A percentile compares a stretch with the other conserved stretches of the same genome.
Conservation (phyloP, 352 stramenopile species). For the Phytophthora tentaculata region DNA sequence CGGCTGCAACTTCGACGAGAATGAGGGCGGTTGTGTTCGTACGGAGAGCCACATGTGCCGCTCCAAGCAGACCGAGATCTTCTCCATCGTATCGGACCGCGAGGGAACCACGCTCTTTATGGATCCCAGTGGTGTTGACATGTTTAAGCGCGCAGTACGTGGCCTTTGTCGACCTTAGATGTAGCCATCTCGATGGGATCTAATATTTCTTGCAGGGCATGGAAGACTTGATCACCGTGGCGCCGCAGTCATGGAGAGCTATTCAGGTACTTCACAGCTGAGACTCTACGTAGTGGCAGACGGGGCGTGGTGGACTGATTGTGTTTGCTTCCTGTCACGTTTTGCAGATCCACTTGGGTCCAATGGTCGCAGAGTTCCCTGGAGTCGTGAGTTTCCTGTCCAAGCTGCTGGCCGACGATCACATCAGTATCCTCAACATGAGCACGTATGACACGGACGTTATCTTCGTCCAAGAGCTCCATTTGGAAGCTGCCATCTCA, state of each 20-base stretch:
- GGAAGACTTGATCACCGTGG: slow-evolving; percentile 67
- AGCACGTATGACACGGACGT: slow-evolving; percentile 91
- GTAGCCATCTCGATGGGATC: not conserved
- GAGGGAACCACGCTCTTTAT: slow-evolving; percentile 86
- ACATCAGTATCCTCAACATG: slow-evolving; percentile 92
- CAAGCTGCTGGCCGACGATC: slow-evolving; percentile 79
- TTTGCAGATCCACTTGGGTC: slow-evolving; percentile 80
- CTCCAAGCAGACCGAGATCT: slow-evolving; percentile 83
- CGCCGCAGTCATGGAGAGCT: slow-evolving; percentile 77
- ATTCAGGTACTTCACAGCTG: slow-evolving; percentile 58
- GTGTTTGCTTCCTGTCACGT: slow-evolving; percentile 4
- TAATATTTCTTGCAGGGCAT: slow-evolving; percentile 53
- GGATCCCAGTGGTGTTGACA: slow-evolving; percentile 81
- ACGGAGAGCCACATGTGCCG: slow-evolving; percentile 68
- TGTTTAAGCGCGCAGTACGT: slow-evolving; percentile 79
- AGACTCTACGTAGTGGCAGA: slow-evolving; percentile 13
- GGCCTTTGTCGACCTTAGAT: not conserved
- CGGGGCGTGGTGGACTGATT: slow-evolving; percentile 5
- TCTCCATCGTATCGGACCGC: slow-evolving; percentile 81
- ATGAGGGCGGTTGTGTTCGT: slow-evolving; percentile 54
- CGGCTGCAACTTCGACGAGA: slow-evolving; percentile 83
- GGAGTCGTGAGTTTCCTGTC: slow-evolving; percentile 87
- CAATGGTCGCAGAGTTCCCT: slow-evolving; percentile 87
- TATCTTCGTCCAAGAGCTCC: slow-evolving; percentile 82
- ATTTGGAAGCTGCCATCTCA: slow-evolving; percentile 71